Percentiles rank a stretch among this genome's conserved stretches.
Evolutionary conservation across 2,329 filamentous ascomycete species (phyloP).

Genomic region (Davidsoniella eucalypti): DNA sequence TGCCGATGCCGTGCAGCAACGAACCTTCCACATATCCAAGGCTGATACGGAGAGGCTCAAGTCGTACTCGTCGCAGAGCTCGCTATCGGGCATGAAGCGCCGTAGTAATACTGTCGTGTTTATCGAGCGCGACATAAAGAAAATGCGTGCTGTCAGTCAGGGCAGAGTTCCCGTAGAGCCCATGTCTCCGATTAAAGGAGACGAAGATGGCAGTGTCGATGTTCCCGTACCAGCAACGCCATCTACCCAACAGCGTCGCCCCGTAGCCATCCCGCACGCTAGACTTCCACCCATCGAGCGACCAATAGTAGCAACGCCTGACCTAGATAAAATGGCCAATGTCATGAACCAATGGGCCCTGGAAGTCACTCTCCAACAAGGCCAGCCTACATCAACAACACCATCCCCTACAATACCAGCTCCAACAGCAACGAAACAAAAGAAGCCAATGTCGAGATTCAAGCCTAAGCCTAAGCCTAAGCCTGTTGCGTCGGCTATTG

Average conservation of each 20-base stretch:
- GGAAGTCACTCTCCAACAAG: slow-evolving; percentile 19
- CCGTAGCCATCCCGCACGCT: slow-evolving; percentile 12
- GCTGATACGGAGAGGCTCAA: slow-evolving; percentile 9
- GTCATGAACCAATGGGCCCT: slow-evolving; percentile 43
- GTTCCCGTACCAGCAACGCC: slow-evolving; percentile 10
- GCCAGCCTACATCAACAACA: slow-evolving; percentile 12
- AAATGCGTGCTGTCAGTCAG: slow-evolving; percentile 15
- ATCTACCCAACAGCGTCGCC: slow-evolving; percentile 9
- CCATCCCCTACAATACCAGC: slow-evolving; percentile 21
- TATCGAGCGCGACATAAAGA: slow-evolving; percentile 34
- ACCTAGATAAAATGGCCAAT: slow-evolving; percentile 33
- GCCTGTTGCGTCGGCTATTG: not conserved
- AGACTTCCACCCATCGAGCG: slow-evolving; percentile 21
- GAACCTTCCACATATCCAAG: slow-evolving; percentile 12
- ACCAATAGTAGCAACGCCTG: slow-evolving; percentile 21
- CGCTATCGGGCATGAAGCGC: slow-evolving; percentile 8
- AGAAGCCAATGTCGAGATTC: slow-evolving; percentile 36
- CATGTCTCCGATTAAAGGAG: not conserved
- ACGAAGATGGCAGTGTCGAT: slow-evolving; percentile 5
- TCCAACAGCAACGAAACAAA: slow-evolving; percentile 37
- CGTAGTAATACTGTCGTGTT: slow-evolving; percentile 29
- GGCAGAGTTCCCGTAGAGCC: not conserved
- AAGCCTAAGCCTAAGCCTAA: slow-evolving; percentile 16
- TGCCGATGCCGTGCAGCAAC: slow-evolving; percentile 11
- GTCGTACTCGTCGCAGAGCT: slow-evolving; percentile 3